These are phyloP conservation scores for Metarhizium anisopliae DNA, from an alignment of 2,329 filamentous ascomycete species.

Conservation along the genomic window DNA sequence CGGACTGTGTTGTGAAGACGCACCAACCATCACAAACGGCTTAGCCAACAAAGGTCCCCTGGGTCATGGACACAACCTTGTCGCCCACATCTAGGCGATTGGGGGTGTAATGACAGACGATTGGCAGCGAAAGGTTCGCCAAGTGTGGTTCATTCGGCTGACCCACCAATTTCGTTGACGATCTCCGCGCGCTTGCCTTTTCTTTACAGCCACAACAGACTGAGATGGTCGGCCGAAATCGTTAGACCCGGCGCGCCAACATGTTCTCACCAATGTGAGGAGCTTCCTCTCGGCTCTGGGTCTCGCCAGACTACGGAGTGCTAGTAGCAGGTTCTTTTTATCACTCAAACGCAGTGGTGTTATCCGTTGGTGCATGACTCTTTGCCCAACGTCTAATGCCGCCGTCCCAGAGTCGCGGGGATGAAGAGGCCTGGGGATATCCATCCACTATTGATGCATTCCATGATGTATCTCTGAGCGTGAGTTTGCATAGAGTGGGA, in stretches of 20 bases:
- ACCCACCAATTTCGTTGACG: conserved; percentile 2
- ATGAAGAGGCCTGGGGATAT: background rate
- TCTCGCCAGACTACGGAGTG: background rate
- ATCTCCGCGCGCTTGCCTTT: background rate
- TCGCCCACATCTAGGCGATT: background rate
- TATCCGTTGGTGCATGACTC: too few relatives aligned
- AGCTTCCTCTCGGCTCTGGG: background rate
- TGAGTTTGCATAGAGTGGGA: too few relatives aligned
- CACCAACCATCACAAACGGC: background rate
- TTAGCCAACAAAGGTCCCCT: conserved; percentile 2
- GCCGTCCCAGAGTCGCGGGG: conserved; percentile 1
- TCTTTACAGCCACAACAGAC: background rate
- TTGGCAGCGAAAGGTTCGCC: conserved; percentile 5
- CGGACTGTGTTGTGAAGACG: background rate
- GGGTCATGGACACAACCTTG: background rate
- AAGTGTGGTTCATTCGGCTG: background rate
- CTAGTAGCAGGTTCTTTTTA: background rate
- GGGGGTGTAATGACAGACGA: background rate
- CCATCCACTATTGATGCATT: too few relatives aligned
- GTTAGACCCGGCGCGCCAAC: background rate
- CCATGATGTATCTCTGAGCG: too few relatives aligned
- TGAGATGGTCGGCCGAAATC: conserved; percentile 6
- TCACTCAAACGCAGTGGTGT: background rate
- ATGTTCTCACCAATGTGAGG: background rate
- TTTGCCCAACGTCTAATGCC: background rate